Evolutionary conservation across 768 basidiomycete genomes (phyloP), one percentile per base, ranked within the genome.

Genomic region (Filobasidium floriforme): DNA sequence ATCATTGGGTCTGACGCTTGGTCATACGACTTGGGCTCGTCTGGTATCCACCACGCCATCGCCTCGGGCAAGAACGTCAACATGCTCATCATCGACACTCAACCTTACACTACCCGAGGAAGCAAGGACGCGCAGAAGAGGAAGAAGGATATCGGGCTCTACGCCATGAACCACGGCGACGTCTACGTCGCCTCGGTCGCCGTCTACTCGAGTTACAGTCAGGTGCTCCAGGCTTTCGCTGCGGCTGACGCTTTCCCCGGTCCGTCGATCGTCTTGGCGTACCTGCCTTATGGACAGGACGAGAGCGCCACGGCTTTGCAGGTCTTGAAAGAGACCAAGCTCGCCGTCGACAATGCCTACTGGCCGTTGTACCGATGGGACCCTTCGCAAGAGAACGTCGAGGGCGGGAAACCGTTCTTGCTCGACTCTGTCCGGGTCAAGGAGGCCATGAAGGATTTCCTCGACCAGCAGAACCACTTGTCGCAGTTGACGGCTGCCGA

Each of bases 281-380:
- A 98, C 79, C 85, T 98, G 18, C 96, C 96, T 0, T 93, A 94
- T 80, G 80, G 80, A 18, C 83, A 84, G 59, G 81, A 81, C 4
- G 93, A 96, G 74, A 82, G 86, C 64, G 81, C 86, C 0, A 82
- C 87, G 0, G 90, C 93, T 1, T 85, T 99, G 41, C 87, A 93
- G 41, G 81, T 98, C n/a, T 82, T 99, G 65, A 93, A 96, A 81
- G 92, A 94, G 81, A 99, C 93, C 28, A 99, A 98, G 77, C 84
- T 92, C 60, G 94, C 94, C 6, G 89, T 98, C 46, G 93, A 97
- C 72, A 84, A 89, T 11, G 94, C 94, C 1, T 94, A 93, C 80
- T 98, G 96, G 96, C 94, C 94, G 0, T 82, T 98, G 61, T 99
- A 98, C 82, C 85, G 96, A 64, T 99, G 94, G 93, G 88, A 99